Base-by-base conservation (phyloP, 1,284 basidiomycete species). In the Porodaedalea pini region DNA sequence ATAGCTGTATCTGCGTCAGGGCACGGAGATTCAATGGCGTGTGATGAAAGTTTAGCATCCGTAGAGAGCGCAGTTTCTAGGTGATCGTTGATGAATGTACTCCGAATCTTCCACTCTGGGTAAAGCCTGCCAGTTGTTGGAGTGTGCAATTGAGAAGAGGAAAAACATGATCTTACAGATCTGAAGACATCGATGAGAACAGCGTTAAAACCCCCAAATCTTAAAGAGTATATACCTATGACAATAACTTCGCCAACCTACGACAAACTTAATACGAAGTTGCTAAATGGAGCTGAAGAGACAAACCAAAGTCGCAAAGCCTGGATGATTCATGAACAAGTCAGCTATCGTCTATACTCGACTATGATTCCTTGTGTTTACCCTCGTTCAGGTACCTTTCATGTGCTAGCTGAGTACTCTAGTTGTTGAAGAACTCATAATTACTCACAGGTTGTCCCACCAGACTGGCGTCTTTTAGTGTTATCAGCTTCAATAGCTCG, bases 1-100 rank as follows among this genome's bases (percentile, higher is more conserved):
- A 88, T 89, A 65, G 94, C 90, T 68, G 89, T 82, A 67, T 90
- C 87, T 13, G 91, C 88, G 68, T 95, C 90, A 0, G 91, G 90
- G 67, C 90, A 93, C 8, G 89, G 88, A 17, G 97, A 92, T 72
- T 98, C 94, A 67, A 99, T 93, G 1, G 95, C 91, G 71, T 99
- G 96, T 32, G 92, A 95, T 11, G 94, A 96, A 13, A 90, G 76
- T 70, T 94, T 93, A 7, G 91, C 83, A 68, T 99, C 96, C 55
- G 98, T 81, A 36, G 78, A 75, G 31, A 97, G 79, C 10, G 95
- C 94, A 23, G 73, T 70, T 60, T 78, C 78, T 34, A 88, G 72
- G 66, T 85, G 78, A n/a, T 73, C 70, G 13, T 78, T 77, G 61
- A 90, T 83, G 68, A 90, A 91, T 49, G 79, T 77, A 0, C 85